Percentiles rank a stretch among this genome's conserved stretches.
phyloP scores from a whole-genome alignment of 345 rosid species.

The Raphanus sativus region DNA sequence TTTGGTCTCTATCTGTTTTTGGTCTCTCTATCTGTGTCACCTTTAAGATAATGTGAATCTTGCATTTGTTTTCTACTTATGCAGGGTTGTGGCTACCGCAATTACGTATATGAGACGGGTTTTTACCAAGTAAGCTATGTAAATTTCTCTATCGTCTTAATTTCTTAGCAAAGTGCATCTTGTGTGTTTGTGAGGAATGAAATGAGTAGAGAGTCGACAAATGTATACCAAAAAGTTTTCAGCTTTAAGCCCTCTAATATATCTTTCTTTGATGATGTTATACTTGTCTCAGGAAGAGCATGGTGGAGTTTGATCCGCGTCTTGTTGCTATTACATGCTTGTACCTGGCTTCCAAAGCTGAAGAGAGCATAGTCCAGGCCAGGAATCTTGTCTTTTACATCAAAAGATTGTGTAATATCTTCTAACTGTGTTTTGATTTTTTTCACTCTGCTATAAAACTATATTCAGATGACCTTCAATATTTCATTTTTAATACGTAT shows the following conservation, averaged over 20 bases:
- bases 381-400: conserved; percentile 63
- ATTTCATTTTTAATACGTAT: conserved; percentile 9
- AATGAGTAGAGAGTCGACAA: background rate
- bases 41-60: background rate
- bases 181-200: background rate
- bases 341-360: conserved; percentile 95
- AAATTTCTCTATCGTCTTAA: background rate
- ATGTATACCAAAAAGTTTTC: background rate
- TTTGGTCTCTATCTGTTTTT: background rate
- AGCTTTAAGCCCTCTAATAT: background rate
- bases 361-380: conserved; percentile 94
- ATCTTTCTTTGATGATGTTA: background rate
- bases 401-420: conserved; percentile 62
- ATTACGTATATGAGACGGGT: conserved; percentile 91
- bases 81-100: conserved; percentile 94
- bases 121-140: conserved; percentile 57
- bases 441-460: background rate
- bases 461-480: background rate
- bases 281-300: conserved; percentile 61
- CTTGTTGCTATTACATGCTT: conserved; percentile 91
- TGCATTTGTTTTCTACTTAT: conserved; percentile 11
- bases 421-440: conserved; percentile 9
- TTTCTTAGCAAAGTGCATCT: background rate
- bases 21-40: no score
- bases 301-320: conserved; percentile 91